Evolutionary conservation across 2,329 filamentous ascomycete genomes (phyloP).

Genomic region (Cercospora zeina): DNA sequence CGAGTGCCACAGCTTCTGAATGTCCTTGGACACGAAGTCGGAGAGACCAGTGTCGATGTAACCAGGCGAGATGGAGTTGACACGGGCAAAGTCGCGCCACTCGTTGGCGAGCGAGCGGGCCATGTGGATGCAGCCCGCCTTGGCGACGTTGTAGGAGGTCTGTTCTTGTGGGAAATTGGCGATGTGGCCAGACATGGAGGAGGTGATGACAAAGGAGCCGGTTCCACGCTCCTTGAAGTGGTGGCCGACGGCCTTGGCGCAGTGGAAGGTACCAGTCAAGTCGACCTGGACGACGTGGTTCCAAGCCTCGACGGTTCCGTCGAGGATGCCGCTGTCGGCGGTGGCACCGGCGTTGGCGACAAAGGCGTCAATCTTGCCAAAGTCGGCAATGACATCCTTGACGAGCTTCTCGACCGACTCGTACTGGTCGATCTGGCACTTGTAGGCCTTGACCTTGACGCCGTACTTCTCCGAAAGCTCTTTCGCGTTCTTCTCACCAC

Average conservation of each 20-base stretch:
- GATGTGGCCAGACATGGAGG: conserved; percentile 76
- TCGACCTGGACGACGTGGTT: conserved; percentile 82
- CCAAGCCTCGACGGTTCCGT: conserved; percentile 68
- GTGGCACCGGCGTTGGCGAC: conserved; percentile 71
- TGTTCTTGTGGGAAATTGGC: conserved; percentile 80
- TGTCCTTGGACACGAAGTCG: conserved; percentile 63
- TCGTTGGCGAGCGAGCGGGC: conserved; percentile 66
- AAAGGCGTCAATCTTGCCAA: conserved; percentile 67
- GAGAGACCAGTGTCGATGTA: conserved; percentile 68
- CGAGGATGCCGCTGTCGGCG: conserved; percentile 66
- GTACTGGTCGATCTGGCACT: conserved; percentile 61
- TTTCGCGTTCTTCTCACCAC: conserved; percentile 66
- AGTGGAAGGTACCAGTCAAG: conserved; percentile 81
- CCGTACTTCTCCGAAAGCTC: conserved; percentile 61
- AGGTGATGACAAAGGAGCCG: conserved; percentile 66
- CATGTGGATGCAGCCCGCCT: conserved; percentile 62
- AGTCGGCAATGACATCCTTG: conserved; percentile 64
- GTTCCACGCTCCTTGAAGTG: conserved; percentile 69
- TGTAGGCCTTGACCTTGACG: conserved; percentile 68
- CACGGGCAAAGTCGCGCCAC: conserved; percentile 68
- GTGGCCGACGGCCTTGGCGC: conserved; percentile 81
- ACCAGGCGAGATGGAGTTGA: conserved; percentile 67
- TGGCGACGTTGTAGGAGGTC: conserved; percentile 64
- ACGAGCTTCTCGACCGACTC: conserved; percentile 59
- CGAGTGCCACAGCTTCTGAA: conserved; percentile 58